Base-by-base conservation (phyloP, 2,329 filamentous ascomycete genomes). In the Coniochaeta sp. region DNA sequence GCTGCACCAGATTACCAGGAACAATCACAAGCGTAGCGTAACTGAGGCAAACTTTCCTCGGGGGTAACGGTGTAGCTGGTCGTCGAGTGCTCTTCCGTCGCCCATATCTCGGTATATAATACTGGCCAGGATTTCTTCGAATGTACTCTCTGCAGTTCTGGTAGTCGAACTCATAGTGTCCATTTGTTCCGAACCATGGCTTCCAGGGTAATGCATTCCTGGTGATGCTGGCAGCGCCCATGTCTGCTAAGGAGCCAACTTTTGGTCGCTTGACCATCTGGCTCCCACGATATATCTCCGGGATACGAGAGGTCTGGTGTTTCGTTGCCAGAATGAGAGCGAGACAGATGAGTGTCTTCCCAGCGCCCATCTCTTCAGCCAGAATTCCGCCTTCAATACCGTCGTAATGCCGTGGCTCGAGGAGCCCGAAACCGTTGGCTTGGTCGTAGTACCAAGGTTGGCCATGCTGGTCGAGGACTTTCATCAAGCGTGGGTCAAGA, bases 331-430 rank as follows among this genome's bases (percentile, higher is more conserved):
- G 77, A 42, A 97, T 86, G 2, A 91, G 75, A 7, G 88, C 81
- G 19, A 98, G 75, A 64, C 89, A 93, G 12, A 97, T 96, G 28
- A 97, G 74, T 0, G 93, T 97, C 75, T 97, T 98, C 0, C 93
- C 93, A 0, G 83, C 76, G 6, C 88, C 89, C 89, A 93, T 93
- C 64, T 90, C 88, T 69, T 95, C 90, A 0, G 89, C 89, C 16
- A 92, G 75, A 16, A 93, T 89, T 2, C 92, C 93, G 36, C 93
- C 92, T 61, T 82, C 80, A 5, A 87, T 82, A 28, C 85, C 81
- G 52, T 95, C 91, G 65, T 93, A 96, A 61, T 84, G 83, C 2
- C 82, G 81, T 12, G 89, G 87, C n/a, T 89, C 83, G 38, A 79
- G 78, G 0, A 90, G 70, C 55, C 91, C 81, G 0, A 78, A 77